phyloP scores from a whole-genome alignment of 2,329 filamentous ascomycete genomes.

The Blumeriella jaapii region DNA sequence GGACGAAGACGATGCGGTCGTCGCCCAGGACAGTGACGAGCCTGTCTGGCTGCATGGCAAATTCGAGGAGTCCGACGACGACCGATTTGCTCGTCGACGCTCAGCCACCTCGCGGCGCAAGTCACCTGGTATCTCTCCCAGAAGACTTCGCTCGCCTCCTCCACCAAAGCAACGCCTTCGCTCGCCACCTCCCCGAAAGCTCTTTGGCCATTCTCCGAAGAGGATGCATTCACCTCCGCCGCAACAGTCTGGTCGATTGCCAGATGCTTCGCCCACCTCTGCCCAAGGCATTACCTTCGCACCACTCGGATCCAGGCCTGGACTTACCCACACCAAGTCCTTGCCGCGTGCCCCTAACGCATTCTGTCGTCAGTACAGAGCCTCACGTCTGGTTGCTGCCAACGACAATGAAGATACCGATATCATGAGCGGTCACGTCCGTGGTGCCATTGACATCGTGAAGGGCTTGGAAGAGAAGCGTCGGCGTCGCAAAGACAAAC shows the following conservation, averaged over 20 bases:
- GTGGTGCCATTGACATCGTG: conserved; percentile 95
- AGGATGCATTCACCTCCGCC: conserved; percentile 56
- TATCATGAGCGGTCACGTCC: conserved; percentile 51
- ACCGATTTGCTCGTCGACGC: conserved; percentile 36
- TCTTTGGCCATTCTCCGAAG: conserved; percentile 23
- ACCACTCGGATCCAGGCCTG: conserved; percentile 46
- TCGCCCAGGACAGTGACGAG: conserved; percentile 53
- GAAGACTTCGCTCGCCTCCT: conserved; percentile 44
- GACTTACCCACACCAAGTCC: conserved; percentile 70
- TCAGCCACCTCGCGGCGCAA: conserved; percentile 34
- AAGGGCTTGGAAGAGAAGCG: conserved; percentile 93
- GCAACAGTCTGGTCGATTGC: conserved; percentile 38
- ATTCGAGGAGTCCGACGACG: conserved; percentile 55
- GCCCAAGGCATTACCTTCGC: conserved; percentile 33
- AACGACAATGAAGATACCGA: conserved; percentile 30
- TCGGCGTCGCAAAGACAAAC: conserved; percentile 85
- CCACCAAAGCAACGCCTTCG: conserved; percentile 32
- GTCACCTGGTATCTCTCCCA: conserved; percentile 46
- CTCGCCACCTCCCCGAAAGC: conserved; percentile 48
- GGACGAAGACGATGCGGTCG: conserved; percentile 52
- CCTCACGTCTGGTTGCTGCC: conserved; percentile 32
- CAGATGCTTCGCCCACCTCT: conserved; percentile 34
- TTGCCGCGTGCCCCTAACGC: conserved; percentile 68
- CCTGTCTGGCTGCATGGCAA: conserved; percentile 60
- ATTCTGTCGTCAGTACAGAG: conserved; percentile 40